A percentile compares a stretch with the other conserved stretches of the same genome.
Evolutionary conservation across 352 stramenopile genomes (phyloP).

Genomic region (Pythium scleroteichum): DNA sequence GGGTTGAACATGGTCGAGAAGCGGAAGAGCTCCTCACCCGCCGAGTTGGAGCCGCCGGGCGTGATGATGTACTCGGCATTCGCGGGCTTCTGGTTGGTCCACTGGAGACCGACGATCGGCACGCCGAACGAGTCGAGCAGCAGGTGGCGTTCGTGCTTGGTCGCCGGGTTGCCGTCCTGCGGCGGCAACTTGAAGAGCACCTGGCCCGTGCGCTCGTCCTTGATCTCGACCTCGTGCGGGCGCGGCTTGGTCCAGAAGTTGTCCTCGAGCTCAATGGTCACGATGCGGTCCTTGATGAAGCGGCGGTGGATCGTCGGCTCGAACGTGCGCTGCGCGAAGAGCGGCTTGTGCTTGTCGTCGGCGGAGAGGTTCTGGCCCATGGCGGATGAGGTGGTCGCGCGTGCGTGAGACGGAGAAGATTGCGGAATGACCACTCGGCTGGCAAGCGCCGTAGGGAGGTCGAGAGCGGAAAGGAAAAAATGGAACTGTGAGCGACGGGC

Average conservation of each 20-base stretch:
- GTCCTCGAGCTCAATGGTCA: constrained; percentile 15
- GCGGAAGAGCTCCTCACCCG: constrained; percentile 2
- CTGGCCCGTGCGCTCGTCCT: constrained; percentile 11
- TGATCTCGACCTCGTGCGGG: constrained; percentile 3
- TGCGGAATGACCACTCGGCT: neutral
- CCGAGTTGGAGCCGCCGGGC: constrained; percentile 9
- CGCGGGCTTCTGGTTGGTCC: constrained; percentile 6
- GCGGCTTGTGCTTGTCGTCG: constrained; percentile 16
- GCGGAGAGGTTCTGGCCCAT: constrained; percentile 8
- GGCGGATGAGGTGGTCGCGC: neutral
- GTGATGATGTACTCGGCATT: constrained; percentile 7
- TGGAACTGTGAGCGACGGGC: no score
- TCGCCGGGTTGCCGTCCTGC: neutral
- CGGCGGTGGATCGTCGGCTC: constrained; percentile 18
- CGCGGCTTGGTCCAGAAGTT: constrained; percentile 17
- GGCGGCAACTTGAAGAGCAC: constrained; percentile 18
- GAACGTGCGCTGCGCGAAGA: constrained; percentile 17
- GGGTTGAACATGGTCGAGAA: constrained; percentile 17
- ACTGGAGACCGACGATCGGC: constrained; percentile 11
- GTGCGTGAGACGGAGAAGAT: neutral
- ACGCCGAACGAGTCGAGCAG: constrained; percentile 19
- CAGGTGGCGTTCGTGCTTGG: constrained; percentile 12
- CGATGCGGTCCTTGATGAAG: constrained; percentile 14
- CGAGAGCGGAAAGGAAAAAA: neutral
- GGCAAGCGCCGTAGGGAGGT: no score